phyloP scores from a whole-genome alignment of 2,329 filamentous ascomycete genomes.

The Passalora sequoiae region DNA sequence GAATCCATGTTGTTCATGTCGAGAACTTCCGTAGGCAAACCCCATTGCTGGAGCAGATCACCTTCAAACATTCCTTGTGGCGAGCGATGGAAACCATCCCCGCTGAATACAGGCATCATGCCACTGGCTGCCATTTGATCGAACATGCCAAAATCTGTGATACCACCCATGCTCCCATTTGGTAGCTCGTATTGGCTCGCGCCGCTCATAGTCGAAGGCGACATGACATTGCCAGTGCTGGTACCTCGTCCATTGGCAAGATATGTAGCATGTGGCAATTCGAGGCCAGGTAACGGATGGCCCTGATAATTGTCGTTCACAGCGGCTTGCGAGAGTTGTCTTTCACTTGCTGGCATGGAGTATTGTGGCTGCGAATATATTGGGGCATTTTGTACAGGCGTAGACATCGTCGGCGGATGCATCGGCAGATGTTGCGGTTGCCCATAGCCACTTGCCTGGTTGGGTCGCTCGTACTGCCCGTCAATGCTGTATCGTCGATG shows the following conservation, averaged over 20 bases:
- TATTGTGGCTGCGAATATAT: conserved; percentile 25
- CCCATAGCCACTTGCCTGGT: conserved; percentile 14
- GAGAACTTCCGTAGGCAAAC: conserved; percentile 20
- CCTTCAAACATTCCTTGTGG: conserved; percentile 43
- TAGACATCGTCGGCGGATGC: conserved; percentile 26
- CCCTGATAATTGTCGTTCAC: no score
- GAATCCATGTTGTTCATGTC: conserved; percentile 18
- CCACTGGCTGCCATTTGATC: conserved; percentile 48
- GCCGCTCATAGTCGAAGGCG: conserved; percentile 21
- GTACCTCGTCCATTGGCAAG: conserved; percentile 3
- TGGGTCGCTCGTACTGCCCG: conserved; percentile 13
- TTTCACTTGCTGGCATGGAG: no score
- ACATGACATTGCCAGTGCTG: conserved; percentile 21
- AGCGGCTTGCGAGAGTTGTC: no score
- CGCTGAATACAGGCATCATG: conserved; percentile 81
- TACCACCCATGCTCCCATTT: conserved; percentile 21
- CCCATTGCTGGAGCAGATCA: conserved; percentile 23
- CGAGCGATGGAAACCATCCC: conserved; percentile 73
- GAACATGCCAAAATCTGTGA: conserved; percentile 34
- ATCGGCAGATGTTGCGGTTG: conserved; percentile 21
- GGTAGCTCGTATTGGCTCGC: conserved; percentile 21
- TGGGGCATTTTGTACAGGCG: conserved; percentile 15
- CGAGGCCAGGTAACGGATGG: conserved; percentile 29
- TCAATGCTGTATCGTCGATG: conserved; percentile 25
- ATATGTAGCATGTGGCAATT: conserved; percentile 18